Base-by-base conservation (phyloP, 768 basidiomycete genomes). In the Hemileccinum rubropunctum region DNA sequence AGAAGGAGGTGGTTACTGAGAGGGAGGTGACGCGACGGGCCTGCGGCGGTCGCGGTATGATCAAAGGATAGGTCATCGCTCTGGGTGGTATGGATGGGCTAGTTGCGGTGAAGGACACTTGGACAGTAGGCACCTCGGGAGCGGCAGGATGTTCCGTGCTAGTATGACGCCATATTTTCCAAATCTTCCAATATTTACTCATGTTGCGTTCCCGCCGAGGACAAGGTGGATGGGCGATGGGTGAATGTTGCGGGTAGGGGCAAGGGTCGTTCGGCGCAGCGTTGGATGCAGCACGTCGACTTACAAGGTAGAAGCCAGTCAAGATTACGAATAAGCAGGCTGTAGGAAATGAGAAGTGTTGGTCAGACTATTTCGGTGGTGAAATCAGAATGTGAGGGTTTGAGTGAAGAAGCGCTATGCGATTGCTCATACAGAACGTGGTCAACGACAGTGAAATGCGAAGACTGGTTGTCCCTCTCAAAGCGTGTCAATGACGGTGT, bases 241-340 rank as follows among this genome's bases (percentile, higher is more conserved):
- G 37, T 7, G 49, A 36, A 35, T 43, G 33, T 49, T 38, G 41
- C 11, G 41, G 13, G 21, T 44, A 45, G 17, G 34, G 30, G 40
- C 35, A 15, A n/a, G 44, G n/a, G 41, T 23, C 26, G 10, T 30
- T 45, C 15, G 50, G 39, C 21, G 52, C 23, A 33, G 52, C 21
- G 11, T 43, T 42, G 40, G 35, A 17, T 30, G 42, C 47, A 6
- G 21, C 49, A 40, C 45, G 57, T 26, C 55, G 58, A 39, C 57
- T 57, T 45, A 67, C 66, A 44, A 58, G 35, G 47, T 54, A 64
- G 56, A 67, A 67, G 17, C 66, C 66, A 20, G 56, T 41, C 45
- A 67, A 35, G 26, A 67, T 56, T 13, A 56, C 33, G 21, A 58
- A 20, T 15, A 67, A 52, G 35, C 62, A 64, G 11, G 56, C 66